Percentiles rank a stretch among this genome's conserved stretches.
Conservation (phyloP, 2,329 filamentous ascomycete genomes). For the Neopestalotiopsis clavispora region DNA sequence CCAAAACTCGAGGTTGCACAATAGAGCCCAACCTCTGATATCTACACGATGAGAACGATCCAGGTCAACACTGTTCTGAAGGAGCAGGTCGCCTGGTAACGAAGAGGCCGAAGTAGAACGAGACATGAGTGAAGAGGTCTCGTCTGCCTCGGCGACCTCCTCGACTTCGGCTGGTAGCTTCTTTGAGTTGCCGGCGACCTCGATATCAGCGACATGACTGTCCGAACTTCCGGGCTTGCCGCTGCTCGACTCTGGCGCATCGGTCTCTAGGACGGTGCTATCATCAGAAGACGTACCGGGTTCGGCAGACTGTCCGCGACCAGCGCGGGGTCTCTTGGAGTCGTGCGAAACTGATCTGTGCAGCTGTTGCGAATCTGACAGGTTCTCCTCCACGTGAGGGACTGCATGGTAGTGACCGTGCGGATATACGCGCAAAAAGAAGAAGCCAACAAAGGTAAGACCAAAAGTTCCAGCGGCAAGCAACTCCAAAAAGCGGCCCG, state of each 20-base stretch:
- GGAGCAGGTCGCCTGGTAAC: conserved; percentile 53
- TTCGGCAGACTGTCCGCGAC: conserved; percentile 53
- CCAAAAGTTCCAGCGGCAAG: conserved; percentile 79
- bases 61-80: conserved; percentile 69
- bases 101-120: conserved; percentile 57
- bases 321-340: conserved; percentile 43
- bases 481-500: conserved; percentile 79
- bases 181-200: conserved; percentile 22
- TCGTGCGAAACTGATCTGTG: conserved; percentile 48
- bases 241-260: conserved; percentile 30
- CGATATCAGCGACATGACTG: conserved; percentile 27
- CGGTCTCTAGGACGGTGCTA: conserved; percentile 34
- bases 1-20: conserved; percentile 83
- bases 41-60: conserved; percentile 83
- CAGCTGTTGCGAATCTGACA: conserved; percentile 43
- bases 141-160: conserved; percentile 68
- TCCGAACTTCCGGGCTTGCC: conserved; percentile 26
- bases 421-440: conserved; percentile 81
- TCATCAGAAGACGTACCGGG: conserved; percentile 65
- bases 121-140: conserved; percentile 83
- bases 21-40: conserved; percentile 81
- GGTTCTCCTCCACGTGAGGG: conserved; percentile 42
- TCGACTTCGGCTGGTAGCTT: conserved; percentile 25
- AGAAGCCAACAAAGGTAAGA: conserved; percentile 77
- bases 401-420: conserved; percentile 62